Evolutionary conservation across 371 early-diverging fungal species (phyloP), one percentile per base, ranked within the genome.

Genomic region (Quaeritorhiza haematococci): DNA sequence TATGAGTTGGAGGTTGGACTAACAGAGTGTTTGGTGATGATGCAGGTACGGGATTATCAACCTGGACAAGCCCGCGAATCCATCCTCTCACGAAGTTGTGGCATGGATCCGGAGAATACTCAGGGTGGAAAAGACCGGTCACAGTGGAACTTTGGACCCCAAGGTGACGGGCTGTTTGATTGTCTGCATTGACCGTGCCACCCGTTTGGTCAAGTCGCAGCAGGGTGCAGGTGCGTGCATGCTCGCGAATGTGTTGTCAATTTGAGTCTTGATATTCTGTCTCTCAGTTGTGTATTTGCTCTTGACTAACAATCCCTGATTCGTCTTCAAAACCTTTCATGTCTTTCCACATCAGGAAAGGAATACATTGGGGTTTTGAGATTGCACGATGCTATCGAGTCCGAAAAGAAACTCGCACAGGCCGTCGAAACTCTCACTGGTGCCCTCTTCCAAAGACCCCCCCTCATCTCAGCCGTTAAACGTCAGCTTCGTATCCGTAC

Each of bases 21-120:
- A n/a, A n/a, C n/a, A n/a, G n/a, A n/a, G n/a, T n/a, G n/a, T 38
- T n/a, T 38, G 13, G n/a, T 13, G 10, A 45, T 13, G 17, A 19
- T 15, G 19, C 34, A 82, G 89, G 66, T 97, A 98, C 81, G 99
- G 99, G 71, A 89, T 96, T 51, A 96, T 99, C 73, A 96, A 98
- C 79, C 82, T 97, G 52, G 93, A 95, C 78, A 98, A 99, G 85
- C 98, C 99, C 51, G 87, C 97, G 49, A 98, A 98, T 82, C 99
- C 99, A 51, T 96, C 97, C 38, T 98, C 98, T 38, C 99, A 99
- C 84, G 99, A 99, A 82, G 99, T 99, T 44, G 99, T 99, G 44
- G 98, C 99, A 51, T 99, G 99, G 99, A 93, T 99, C 59, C 91
- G 96, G 56, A 91, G 96, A 61, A 99, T 99, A 59, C 86, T 99